Percentiles rank a stretch among this genome's conserved stretches.
phyloP scores from a whole-genome alignment of 371 early-diverging fungal genomes.

The Chytridium lagenaria region DNA sequence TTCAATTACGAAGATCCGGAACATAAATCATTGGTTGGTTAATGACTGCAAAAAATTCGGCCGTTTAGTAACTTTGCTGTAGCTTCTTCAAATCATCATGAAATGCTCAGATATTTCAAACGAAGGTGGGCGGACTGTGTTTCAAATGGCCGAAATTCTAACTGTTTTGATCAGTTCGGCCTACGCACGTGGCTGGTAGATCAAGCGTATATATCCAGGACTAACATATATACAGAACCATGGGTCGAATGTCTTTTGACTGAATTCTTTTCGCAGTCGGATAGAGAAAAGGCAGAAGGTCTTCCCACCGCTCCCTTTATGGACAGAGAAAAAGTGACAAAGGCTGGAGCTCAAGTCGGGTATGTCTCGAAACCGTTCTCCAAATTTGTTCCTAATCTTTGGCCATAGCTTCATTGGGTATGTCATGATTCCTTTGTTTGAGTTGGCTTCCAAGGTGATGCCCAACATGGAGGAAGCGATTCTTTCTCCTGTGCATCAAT shows the following conservation, averaged over 20 bases:
- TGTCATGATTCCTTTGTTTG: constrained; percentile 61
- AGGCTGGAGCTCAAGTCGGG: constrained; percentile 55
- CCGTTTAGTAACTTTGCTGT: no score
- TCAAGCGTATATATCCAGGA: neutral
- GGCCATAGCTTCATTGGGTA: constrained; percentile 49
- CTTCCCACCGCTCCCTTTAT: constrained; percentile 56
- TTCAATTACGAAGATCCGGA: constrained; percentile 51
- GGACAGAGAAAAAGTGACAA: constrained; percentile 60
- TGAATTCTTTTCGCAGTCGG: constrained; percentile 58
- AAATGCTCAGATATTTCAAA: constrained; percentile 60
- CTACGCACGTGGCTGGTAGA: constrained; percentile 43
- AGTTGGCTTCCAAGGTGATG: constrained; percentile 47
- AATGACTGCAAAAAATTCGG: neutral
- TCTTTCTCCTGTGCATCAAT: constrained; percentile 40
- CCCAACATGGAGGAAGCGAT: constrained; percentile 47
- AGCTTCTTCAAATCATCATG: constrained; percentile 53
- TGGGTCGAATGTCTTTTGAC: constrained; percentile 58
- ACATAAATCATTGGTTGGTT: constrained; percentile 45
- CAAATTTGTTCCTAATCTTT: neutral
- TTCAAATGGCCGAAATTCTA: neutral
- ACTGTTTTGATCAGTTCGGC: constrained; percentile 37
- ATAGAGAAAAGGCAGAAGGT: constrained; percentile 56
- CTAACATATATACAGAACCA: constrained; percentile 39
- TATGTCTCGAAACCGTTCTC: constrained; percentile 14
- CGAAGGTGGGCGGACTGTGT: constrained; percentile 37